Conservation (phyloP, 73 alveolate species). For the Paramecium caudatum region DNA sequence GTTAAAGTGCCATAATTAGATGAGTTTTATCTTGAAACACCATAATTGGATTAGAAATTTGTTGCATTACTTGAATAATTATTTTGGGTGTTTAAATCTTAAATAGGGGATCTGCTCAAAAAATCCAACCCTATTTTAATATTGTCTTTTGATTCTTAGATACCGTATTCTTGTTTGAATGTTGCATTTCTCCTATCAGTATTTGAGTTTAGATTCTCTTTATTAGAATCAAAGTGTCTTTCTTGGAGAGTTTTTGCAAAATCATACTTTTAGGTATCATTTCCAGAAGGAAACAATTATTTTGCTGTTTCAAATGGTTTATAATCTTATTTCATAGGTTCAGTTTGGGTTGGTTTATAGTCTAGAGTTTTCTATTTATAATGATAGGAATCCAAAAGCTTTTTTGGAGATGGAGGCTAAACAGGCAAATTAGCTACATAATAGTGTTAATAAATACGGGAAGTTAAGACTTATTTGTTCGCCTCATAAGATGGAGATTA, state of each 20-base stretch:
- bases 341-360: background rate
- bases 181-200: slow-evolving; percentile 44
- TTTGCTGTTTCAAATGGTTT: slow-evolving; percentile 18
- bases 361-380: slow-evolving; percentile 34
- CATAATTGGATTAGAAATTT: background rate
- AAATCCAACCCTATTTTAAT: slow-evolving; percentile 20
- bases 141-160: slow-evolving; percentile 34
- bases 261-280: background rate
- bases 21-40: background rate
- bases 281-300: background rate
- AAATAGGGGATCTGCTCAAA: slow-evolving; percentile 40
- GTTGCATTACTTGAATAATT: background rate
- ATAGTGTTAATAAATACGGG: background rate
- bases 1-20: background rate
- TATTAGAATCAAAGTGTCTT: background rate
- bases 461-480: background rate
- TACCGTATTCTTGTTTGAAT: background rate
- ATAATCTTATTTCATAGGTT: background rate
- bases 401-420: background rate
- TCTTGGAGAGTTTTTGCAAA: background rate
- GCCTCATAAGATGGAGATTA: slow-evolving; percentile 54
- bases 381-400: slow-evolving; percentile 10
- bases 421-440: background rate
- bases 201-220: slow-evolving; percentile 3
- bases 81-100: background rate